A percentile compares a stretch with the other conserved stretches of the same genome.
phyloP scores from a whole-genome alignment of 2,329 filamentous ascomycete genomes.

The Fusarium sp. region DNA sequence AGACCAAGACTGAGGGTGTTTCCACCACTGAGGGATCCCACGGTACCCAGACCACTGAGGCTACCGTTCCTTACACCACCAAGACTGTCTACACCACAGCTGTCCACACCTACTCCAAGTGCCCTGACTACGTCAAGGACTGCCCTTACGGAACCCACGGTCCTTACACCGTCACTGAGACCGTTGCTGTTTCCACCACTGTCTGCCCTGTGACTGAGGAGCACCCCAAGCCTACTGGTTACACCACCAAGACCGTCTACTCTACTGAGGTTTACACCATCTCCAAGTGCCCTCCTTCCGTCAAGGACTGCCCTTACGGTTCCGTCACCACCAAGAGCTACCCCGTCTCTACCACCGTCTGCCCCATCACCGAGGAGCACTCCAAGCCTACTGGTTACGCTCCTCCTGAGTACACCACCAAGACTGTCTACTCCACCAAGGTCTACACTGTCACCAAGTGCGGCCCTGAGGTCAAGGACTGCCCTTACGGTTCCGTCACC shows the following conservation, averaged over 20 bases:
- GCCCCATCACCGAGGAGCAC: conserved; percentile 35
- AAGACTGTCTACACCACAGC: conserved; percentile 49
- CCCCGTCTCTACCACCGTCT: conserved; percentile 37
- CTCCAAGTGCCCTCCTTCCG: conserved; percentile 27
- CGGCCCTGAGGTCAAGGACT: conserved; percentile 44
- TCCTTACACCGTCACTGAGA: conserved; percentile 47
- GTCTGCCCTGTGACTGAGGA: conserved; percentile 55
- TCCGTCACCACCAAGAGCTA: conserved; percentile 32
- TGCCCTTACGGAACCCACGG: conserved; percentile 45
- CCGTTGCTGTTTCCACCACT: conserved; percentile 54
- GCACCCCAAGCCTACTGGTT: conserved; percentile 37
- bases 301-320: conserved; percentile 50
- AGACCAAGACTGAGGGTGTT: conserved; percentile 1
- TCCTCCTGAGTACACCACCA: conserved; percentile 50
- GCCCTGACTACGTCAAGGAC: conserved; percentile 47
- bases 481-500: conserved; percentile 47
- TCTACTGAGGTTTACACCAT: conserved; percentile 30
- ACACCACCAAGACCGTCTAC: conserved; percentile 46
- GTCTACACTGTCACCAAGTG: conserved; percentile 50
- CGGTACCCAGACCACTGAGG: conserved; percentile 19
- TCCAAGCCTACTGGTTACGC: conserved; percentile 31
- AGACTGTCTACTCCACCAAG: conserved; percentile 47
- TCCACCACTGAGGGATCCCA: conserved; percentile 6
- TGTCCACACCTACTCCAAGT: conserved; percentile 46
- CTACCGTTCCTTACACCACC: conserved; percentile 44